phyloP scores from a whole-genome alignment of 192 early-diverging fungal species.

The Backusella morwellensis region DNA sequence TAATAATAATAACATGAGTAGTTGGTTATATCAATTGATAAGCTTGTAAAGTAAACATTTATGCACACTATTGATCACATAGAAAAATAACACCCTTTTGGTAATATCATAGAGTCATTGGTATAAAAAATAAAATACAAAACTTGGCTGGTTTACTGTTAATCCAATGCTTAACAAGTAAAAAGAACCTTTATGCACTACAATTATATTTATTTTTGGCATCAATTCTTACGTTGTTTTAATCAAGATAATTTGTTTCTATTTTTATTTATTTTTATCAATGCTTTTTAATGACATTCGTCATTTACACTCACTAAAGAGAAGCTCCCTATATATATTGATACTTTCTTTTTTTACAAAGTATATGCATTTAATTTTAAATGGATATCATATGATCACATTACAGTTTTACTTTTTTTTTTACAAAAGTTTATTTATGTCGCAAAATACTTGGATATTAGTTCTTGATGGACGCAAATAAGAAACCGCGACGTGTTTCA shows the following conservation, averaged over 20 bases:
- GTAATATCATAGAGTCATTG: neutral
- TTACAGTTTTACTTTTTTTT: neutral
- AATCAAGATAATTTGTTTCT: neutral
- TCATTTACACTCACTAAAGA: neutral
- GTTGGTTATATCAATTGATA: neutral
- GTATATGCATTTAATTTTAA: neutral
- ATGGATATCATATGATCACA: neutral
- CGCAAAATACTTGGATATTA: neutral
- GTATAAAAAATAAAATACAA: neutral
- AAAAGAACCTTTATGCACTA: neutral
- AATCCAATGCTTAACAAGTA: neutral
- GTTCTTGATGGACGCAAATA: conserved; percentile 16
- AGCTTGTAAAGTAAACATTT: neutral
- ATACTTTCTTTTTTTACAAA: neutral
- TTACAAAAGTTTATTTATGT: neutral
- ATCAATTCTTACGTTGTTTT: neutral
- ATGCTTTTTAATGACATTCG: neutral
- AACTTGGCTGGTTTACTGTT: neutral
- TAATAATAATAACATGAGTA: too few relatives aligned
- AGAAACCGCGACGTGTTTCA: neutral
- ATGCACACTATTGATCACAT: neutral
- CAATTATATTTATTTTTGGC: neutral
- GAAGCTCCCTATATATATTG: too few relatives aligned
- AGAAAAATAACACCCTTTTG: neutral
- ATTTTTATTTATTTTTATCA: neutral